A percentile compares a stretch with the other conserved stretches of the same genome.
Evolutionary conservation across 441 rosid genomes (phyloP).

Genomic region (Brassica balearica): DNA sequence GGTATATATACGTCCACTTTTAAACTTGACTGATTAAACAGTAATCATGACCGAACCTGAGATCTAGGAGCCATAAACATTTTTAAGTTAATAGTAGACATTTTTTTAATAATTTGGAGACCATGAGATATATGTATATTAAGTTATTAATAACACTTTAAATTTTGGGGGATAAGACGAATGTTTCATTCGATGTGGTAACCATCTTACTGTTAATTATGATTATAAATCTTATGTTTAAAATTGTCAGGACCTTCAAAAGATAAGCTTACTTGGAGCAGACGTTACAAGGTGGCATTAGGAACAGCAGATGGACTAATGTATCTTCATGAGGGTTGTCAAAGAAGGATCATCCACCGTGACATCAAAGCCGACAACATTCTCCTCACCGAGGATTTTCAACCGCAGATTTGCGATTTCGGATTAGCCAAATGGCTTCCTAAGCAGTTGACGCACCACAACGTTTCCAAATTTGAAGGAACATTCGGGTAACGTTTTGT

Average conservation of each 20-base stretch:
- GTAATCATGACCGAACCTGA: too few species aligned
- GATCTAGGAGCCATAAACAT: too few species aligned
- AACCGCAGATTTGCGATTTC: conserved; percentile 95
- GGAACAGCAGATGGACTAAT: conserved; percentile 83
- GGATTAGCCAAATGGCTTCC: conserved; percentile 98
- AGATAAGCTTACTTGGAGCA: conserved; percentile 68
- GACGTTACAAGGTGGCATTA: conserved; percentile 79
- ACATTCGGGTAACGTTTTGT: conserved; percentile 72
- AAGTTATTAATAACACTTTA: too few species aligned
- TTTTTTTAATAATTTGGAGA: too few species aligned
- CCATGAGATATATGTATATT: too few species aligned
- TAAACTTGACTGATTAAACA: neutral
- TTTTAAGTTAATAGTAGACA: too few species aligned
- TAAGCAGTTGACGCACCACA: conserved; percentile 77
- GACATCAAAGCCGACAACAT: conserved; percentile 94
- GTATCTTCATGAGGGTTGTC: conserved; percentile 89
- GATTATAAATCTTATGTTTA: neutral
- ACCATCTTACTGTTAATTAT: neutral
- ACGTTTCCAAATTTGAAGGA: conserved; percentile 89
- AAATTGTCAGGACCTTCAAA: conserved; percentile 56
- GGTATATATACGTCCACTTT: conserved; percentile 48
- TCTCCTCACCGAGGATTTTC: conserved; percentile 84
- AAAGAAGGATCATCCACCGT: conserved; percentile 86
- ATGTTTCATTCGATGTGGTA: neutral
- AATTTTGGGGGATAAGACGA: neutral